Conservation (phyloP, 441 rosid genomes). For the Eugenia klotzschiana region DNA sequence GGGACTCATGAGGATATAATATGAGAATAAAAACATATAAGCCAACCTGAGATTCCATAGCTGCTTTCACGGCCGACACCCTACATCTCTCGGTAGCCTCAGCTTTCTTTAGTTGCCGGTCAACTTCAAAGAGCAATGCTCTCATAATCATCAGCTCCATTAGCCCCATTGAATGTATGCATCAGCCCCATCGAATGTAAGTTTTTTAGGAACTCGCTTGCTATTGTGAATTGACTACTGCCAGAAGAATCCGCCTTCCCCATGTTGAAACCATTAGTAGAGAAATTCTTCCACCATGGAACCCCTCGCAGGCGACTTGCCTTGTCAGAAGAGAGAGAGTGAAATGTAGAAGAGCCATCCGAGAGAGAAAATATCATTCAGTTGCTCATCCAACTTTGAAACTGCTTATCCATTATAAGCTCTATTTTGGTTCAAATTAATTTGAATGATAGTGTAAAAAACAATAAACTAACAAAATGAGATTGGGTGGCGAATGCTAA, state of each 20-base stretch:
- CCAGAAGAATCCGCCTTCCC: conserved; percentile 14
- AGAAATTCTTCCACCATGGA: conserved; percentile 18
- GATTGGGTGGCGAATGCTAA: too few relatives aligned
- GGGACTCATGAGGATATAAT: too few relatives aligned
- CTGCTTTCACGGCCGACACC: conserved; percentile 77
- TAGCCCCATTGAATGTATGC: conserved; percentile 7
- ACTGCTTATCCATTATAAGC: too few relatives aligned
- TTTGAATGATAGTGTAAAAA: too few relatives aligned
- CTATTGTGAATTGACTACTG: conserved; percentile 2
- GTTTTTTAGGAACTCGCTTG: conserved; percentile 12
- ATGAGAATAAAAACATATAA: background rate
- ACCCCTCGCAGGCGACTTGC: conserved; percentile 15
- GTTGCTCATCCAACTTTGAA: too few relatives aligned
- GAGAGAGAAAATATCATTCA: conserved; percentile 4
- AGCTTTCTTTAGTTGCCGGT: conserved; percentile 69
- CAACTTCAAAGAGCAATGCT: conserved; percentile 59
- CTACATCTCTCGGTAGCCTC: conserved; percentile 91
- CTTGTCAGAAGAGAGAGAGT: conserved; percentile 10
- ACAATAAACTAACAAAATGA: too few relatives aligned
- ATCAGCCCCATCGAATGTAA: conserved; percentile 10
- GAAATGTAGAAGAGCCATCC: conserved; percentile 16
- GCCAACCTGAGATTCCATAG: conserved; percentile 69
- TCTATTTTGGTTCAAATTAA: too few relatives aligned
- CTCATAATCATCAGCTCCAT: conserved; percentile 11
- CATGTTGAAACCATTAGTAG: conserved; percentile 13